Base-by-base conservation (phyloP, 2,329 filamentous ascomycete genomes). In the Monilinia vaccinii-corymbosi region DNA sequence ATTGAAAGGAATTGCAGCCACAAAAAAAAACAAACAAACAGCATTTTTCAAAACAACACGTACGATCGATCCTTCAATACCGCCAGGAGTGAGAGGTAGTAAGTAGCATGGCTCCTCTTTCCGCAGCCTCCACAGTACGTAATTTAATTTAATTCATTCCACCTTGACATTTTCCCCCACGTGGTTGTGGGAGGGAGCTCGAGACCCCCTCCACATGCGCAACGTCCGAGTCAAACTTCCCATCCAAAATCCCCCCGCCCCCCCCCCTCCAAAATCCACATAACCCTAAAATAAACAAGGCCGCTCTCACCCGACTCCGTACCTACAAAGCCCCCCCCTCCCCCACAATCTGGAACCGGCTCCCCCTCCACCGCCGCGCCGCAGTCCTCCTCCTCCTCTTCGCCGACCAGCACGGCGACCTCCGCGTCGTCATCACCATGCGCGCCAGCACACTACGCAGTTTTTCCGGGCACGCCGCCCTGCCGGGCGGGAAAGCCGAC, bases 381-480 rank as follows among this genome's bases (percentile, higher is more conserved):
- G 92, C 93, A 28, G 93, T 97, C 45, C 76, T 97, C 58, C 81
- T 97, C 52, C 80, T 97, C 56, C 81, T 97, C 1, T 97, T 94
- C 72, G 90, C 91, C 40, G 93, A 97, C 73, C 81, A 82, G 47
- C 78, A 81, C 63, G 93, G 93, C 45, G 88, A 96, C 66, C 76
- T 97, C 61, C 82, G 84, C 21, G 83, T 87, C 55, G 85, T 88
- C 36, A 79, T 88, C 62, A 88, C 85, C 18, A 86, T 87, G 81
- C 81, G 85, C 55, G 83, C 85, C 18, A 79, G 82, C 21, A 83
- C 77, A 46, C 72, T 88, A 66, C 76, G 84, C 60, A 86, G 78
- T 68, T 88, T 85, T 75, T 89, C 88, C n/a, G 91, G 91, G 2
- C 91, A 96, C 70, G 91, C 89, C 25, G 91, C 91, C 38, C 84